These are phyloP conservation scores for Purshia tridentata DNA, from an alignment of 306 rosid species.

Conservation along the genomic window DNA sequence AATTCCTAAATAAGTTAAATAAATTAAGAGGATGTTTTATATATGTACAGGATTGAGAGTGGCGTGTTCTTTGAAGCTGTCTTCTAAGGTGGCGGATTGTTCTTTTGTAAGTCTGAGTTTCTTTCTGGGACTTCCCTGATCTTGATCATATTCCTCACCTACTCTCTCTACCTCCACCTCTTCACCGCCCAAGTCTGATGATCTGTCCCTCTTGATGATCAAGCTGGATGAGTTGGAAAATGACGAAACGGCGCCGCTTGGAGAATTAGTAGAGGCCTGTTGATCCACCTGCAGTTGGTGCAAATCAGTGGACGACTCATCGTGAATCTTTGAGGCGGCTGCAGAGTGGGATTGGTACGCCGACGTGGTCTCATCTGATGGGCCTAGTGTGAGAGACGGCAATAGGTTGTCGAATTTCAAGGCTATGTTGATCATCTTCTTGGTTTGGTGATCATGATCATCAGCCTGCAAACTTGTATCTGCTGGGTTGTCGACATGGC, in stretches of 20 bases:
- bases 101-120: constrained; percentile 82
- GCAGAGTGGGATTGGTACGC: too few relatives aligned
- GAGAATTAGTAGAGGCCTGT: constrained; percentile 34
- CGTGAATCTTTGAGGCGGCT: constrained; percentile 16
- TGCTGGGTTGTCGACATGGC: constrained; percentile 9
- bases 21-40: neutral
- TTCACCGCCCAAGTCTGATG: constrained; percentile 29
- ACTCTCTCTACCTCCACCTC: constrained; percentile 28
- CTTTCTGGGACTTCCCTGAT: constrained; percentile 58
- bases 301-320: neutral
- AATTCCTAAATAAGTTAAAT: neutral
- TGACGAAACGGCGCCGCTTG: constrained; percentile 52
- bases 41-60: constrained; percentile 69
- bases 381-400: constrained; percentile 64
- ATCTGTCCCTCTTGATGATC: constrained; percentile 60
- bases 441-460: constrained; percentile 20
- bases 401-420: constrained; percentile 37
- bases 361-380: constrained; percentile 18
- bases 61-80: constrained; percentile 54
- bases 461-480: constrained; percentile 13
- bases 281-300: constrained; percentile 14
- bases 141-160: constrained; percentile 39
- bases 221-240: constrained; percentile 62
- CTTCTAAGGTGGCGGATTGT: constrained; percentile 73
- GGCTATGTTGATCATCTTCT: constrained; percentile 32